Evolutionary conservation across 768 basidiomycete genomes (phyloP), one percentile per base, ranked within the genome.

Genomic region (Psilocybe subaeruginosa): DNA sequence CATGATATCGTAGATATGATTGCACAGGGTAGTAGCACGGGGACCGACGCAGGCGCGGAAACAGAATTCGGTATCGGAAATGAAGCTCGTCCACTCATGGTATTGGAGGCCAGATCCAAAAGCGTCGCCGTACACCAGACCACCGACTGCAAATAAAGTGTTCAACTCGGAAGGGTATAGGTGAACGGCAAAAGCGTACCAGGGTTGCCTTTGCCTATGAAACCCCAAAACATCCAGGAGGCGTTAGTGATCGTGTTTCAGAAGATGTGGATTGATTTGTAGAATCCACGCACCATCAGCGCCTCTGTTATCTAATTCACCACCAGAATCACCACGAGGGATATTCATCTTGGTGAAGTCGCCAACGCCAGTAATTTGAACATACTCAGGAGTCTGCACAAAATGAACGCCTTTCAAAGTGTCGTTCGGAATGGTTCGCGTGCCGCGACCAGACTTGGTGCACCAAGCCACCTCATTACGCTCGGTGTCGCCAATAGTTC

Each of bases 1-100:
- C 82, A 86, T 84, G 52, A 85, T 78, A 65, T 92, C 91, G 64
- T 87, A 92, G 66, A 90, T 88, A 77, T 95, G 90, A 73, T 91
- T 85, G 79, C 92, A 93, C 58, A 81, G 79, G 23, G 75, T 73
- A 4, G 79, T 81, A 0, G 86, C 82, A 56, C 86, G 83, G 11
- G 83, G 73, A 16, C 86, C 87, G 6, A 78, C 71, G 74, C 93
- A 95, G 3, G 87, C 78, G 63, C 92, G 91, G 70, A 92, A 74
- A 76, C 92, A 94, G 74, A 91, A 90, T 59, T 77, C 72, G 47
- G 63, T 70, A 31, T 83, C 83, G 19, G 91, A 92, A 66, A 93
- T 87, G 77, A 93, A 94, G 73, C 82, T 85, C 48, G 90, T 93
- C 93, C 94, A 95, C 70, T 93, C 89, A 66, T 91, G 88, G 70